Conservation (phyloP, 805 yeast species). For the Hanseniaspora taiwanica region DNA sequence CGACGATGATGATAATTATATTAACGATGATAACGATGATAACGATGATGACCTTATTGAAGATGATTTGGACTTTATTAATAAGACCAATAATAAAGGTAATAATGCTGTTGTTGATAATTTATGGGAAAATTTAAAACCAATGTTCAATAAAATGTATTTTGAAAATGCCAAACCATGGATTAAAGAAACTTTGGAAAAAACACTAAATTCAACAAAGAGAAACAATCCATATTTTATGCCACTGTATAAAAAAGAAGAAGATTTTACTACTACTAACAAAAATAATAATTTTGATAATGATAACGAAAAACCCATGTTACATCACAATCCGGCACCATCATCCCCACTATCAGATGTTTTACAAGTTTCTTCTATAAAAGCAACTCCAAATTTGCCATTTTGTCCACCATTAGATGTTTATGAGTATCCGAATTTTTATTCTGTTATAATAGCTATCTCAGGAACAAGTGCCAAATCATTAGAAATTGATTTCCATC, state of each 20-base stretch:
- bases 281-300: constrained; percentile 3
- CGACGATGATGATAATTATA: constrained; percentile 3
- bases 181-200: too few relatives aligned
- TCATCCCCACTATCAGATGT: constrained; percentile 27
- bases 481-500: constrained; percentile 45
- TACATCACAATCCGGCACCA: constrained; percentile 14
- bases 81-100: too few relatives aligned
- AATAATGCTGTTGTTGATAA: too few relatives aligned
- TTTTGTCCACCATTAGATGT: constrained; percentile 48
- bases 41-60: too few relatives aligned
- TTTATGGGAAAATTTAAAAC: too few relatives aligned
- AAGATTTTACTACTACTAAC: not conserved
- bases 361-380: constrained; percentile 34
- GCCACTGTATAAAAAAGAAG: too few relatives aligned
- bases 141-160: too few relatives aligned
- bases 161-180: too few relatives aligned
- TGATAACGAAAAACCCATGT: constrained; percentile 6
- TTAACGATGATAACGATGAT: constrained; percentile 2
- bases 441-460: constrained; percentile 36
- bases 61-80: too few relatives aligned
- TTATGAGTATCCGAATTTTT: constrained; percentile 35
- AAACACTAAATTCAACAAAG: too few relatives aligned
- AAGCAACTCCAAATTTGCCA: constrained; percentile 29
- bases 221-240: too few relatives aligned
- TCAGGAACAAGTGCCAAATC: constrained; percentile 47